Conservation (phyloP, 2,329 filamentous ascomycete species). For the Paracoccidioides lutzii region DNA sequence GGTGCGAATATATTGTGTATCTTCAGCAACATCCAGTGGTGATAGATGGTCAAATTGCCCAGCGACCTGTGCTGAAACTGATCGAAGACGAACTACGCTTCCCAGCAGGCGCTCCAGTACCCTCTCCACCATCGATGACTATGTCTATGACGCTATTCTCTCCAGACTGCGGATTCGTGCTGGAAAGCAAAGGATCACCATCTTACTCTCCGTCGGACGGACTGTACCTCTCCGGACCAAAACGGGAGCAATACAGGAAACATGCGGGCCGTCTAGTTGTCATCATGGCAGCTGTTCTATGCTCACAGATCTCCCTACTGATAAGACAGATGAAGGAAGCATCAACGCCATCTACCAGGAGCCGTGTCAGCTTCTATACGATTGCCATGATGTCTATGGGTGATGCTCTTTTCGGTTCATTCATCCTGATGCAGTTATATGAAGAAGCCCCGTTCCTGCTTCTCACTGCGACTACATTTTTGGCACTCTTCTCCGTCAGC, state of each 20-base stretch:
- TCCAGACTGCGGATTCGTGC: conserved; percentile 53
- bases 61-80: conserved; percentile 31
- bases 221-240: conserved; percentile 43
- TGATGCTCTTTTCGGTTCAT: conserved; percentile 46
- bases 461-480: conserved; percentile 43
- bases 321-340: conserved; percentile 52
- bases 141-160: conserved; percentile 52
- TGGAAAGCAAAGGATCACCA: conserved; percentile 48
- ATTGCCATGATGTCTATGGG: conserved; percentile 49
- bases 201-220: conserved; percentile 39
- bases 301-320: conserved; percentile 43
- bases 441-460: conserved; percentile 43
- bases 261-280: conserved; percentile 42
- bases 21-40: conserved; percentile 48
- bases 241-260: conserved; percentile 43
- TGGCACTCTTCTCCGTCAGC: conserved; percentile 47
- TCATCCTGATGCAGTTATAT: conserved; percentile 44
- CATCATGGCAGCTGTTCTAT: conserved; percentile 37
- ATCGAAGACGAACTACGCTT: conserved; percentile 48
- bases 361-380: conserved; percentile 51
- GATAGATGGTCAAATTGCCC: conserved; percentile 19
- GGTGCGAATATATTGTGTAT: conserved; percentile 83
- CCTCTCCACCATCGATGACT: conserved; percentile 38
- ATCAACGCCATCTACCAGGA: conserved; percentile 51
- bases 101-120: conserved; percentile 44